phyloP scores from a whole-genome alignment of 2,329 filamentous ascomycete species.

The Neopestalotiopsis clavispora region DNA sequence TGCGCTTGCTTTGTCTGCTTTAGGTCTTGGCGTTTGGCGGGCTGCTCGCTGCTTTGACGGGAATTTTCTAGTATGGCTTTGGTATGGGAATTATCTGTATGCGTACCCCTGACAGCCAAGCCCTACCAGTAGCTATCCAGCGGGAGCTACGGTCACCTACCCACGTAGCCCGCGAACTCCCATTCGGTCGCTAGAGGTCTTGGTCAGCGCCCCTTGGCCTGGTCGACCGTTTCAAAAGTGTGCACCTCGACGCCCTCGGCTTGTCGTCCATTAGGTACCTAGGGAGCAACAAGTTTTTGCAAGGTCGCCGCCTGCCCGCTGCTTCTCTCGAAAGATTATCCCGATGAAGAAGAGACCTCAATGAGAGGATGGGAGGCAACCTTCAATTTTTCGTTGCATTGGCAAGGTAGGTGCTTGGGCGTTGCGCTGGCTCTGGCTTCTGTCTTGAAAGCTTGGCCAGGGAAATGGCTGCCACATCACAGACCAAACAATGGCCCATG shows the following conservation, averaged over 20 bases:
- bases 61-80: too few species aligned
- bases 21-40: neutral
- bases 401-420: neutral
- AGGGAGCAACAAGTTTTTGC: neutral
- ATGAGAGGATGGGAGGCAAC: neutral
- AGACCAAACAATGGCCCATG: neutral
- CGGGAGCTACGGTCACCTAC: constrained; percentile 11
- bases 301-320: neutral
- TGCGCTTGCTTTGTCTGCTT: neutral
- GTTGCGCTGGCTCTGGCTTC: neutral
- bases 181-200: constrained; percentile 5
- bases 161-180: constrained; percentile 9
- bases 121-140: neutral
- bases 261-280: neutral
- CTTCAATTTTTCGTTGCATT: neutral
- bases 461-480: constrained; percentile 4
- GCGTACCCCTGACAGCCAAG: constrained; percentile 14
- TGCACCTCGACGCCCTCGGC: neutral
- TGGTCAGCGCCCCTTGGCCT: constrained; percentile 12
- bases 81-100: neutral
- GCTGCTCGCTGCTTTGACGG: neutral
- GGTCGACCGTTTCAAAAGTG: constrained; percentile 14
- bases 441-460: constrained; percentile 1
- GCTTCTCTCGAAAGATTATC: too few species aligned
- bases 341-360: neutral